phyloP scores from a whole-genome alignment of 2,329 filamentous ascomycete genomes.

The Trichoderma asperellum region DNA sequence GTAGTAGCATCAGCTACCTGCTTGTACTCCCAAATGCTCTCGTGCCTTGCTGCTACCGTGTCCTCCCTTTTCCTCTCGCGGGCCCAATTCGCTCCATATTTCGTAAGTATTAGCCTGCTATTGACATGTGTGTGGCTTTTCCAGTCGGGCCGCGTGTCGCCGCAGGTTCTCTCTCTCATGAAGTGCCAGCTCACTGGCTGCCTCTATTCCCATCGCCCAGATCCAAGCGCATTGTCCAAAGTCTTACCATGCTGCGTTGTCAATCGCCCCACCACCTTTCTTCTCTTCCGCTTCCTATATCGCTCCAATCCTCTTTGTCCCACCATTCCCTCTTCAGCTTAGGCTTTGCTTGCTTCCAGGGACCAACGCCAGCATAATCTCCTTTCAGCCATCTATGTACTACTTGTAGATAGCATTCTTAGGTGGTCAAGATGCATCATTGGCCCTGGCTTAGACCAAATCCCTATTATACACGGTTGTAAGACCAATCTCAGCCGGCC shows the following conservation, averaged over 20 bases:
- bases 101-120: background rate
- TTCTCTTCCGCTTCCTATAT: constrained; percentile 5
- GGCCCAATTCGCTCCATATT: background rate
- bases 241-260: constrained; percentile 21
- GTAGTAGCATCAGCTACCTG: background rate
- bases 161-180: background rate
- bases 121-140: background rate
- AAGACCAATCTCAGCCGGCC: background rate
- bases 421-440: constrained; percentile 4
- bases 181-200: background rate
- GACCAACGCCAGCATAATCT: background rate
- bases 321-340: constrained; percentile 2
- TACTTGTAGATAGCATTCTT: background rate
- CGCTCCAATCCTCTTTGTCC: background rate
- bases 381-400: background rate
- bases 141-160: background rate
- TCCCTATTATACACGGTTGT: background rate
- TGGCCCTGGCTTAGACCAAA: background rate
- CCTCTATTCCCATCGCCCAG: constrained; percentile 1
- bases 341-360: constrained; percentile 18
- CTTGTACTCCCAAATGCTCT: background rate
- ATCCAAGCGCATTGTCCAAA: background rate
- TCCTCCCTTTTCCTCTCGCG: background rate
- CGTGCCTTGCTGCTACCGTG: constrained; percentile 5
- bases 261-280: constrained; percentile 23